phyloP scores from a whole-genome alignment of 1,284 basidiomycete genomes.

The Ganoderma sp. region DNA sequence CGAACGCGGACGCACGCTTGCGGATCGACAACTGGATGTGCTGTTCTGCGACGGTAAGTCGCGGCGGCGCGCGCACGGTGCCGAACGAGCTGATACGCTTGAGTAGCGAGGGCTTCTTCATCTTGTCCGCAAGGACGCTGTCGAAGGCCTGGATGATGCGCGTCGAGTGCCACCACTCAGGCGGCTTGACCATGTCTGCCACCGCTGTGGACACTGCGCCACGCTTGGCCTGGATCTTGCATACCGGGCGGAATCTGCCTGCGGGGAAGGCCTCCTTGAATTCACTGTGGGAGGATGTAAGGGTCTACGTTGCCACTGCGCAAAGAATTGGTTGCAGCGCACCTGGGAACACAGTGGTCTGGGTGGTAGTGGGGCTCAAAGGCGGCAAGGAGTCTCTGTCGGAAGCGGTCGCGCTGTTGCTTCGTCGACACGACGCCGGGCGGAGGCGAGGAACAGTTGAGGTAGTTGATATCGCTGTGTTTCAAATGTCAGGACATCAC shows the following conservation, averaged over 20 bases:
- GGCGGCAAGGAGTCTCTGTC: constrained; percentile 75
- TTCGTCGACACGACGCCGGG: constrained; percentile 81
- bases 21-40: constrained; percentile 86
- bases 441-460: constrained; percentile 82
- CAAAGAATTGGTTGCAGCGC: constrained; percentile 25
- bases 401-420: constrained; percentile 84
- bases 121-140: constrained; percentile 85
- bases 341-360: constrained; percentile 82
- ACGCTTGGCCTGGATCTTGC: constrained; percentile 83
- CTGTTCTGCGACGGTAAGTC: constrained; percentile 80
- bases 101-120: constrained; percentile 88
- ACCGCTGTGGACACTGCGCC: constrained; percentile 80
- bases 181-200: constrained; percentile 85
- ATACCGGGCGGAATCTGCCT: constrained; percentile 82
- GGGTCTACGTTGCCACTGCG: background rate
- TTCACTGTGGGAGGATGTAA: constrained; percentile 57
- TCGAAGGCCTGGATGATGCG: constrained; percentile 91
- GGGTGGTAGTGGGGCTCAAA: constrained; percentile 87
- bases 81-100: constrained; percentile 85
- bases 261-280: constrained; percentile 96
- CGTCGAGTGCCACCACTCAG: constrained; percentile 92
- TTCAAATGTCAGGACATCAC: constrained; percentile 14
- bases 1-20: constrained; percentile 88
- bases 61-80: constrained; percentile 70
- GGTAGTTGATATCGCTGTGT: constrained; percentile 85